Evolutionary conservation across 441 rosid species (phyloP).

Genomic region (Flueggea neowawraea): DNA sequence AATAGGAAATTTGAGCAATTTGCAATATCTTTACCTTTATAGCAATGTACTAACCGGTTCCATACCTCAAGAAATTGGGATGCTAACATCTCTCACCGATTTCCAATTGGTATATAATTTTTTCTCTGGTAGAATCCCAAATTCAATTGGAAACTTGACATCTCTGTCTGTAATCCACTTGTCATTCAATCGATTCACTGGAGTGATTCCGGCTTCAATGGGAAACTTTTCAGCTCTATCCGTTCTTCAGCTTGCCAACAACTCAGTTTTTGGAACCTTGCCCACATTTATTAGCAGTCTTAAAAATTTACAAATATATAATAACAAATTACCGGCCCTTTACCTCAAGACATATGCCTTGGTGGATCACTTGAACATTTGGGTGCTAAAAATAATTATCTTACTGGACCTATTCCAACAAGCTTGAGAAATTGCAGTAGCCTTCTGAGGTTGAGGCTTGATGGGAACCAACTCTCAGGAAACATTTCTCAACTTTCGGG

Average conservation of each 20-base stretch:
- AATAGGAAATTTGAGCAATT: not conserved
- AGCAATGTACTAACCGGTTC: not conserved
- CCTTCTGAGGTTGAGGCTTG: no score
- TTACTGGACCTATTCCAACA: constrained; percentile 6
- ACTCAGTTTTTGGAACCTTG: not conserved
- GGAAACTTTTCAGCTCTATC: not conserved
- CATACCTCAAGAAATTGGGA: not conserved
- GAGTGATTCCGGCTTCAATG: not conserved
- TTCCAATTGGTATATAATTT: not conserved
- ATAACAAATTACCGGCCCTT: not conserved
- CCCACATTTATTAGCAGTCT: not conserved
- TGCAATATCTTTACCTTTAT: not conserved
- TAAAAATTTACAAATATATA: not conserved
- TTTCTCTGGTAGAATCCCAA: constrained; percentile 12
- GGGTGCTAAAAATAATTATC: not conserved
- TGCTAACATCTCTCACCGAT: not conserved
- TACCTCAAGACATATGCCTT: constrained; percentile 11
- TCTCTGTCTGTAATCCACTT: not conserved
- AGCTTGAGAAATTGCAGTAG: no score
- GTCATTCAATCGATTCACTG: not conserved
- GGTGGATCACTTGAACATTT: not conserved
- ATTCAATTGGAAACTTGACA: constrained; percentile 6
- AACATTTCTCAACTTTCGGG: no score
- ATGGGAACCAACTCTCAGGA: no score
- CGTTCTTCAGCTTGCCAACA: not conserved